A percentile compares a stretch with the other conserved stretches of the same genome.
These are phyloP conservation scores for Forsythia viridissima DNA, from an alignment of 257 asterid genomes.

Conservation along the genomic window DNA sequence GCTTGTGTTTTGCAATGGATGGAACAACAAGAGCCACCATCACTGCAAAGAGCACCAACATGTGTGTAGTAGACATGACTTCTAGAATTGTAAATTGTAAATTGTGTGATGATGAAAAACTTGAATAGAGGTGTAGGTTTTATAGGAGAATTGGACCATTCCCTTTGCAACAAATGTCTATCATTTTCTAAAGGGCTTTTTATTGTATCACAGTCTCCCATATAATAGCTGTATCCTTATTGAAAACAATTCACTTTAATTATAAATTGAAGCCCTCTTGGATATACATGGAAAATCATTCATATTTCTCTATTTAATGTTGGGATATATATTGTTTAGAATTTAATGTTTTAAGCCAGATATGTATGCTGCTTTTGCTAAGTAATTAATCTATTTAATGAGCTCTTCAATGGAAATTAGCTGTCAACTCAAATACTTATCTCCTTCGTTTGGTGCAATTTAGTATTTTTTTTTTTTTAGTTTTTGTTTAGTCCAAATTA, in stretches of 20 bases:
- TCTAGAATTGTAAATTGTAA: not conserved
- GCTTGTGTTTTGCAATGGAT: not conserved
- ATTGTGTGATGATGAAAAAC: not conserved
- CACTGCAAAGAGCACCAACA: not conserved
- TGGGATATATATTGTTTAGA: not conserved
- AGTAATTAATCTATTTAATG: not conserved
- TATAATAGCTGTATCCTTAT: too few species aligned
- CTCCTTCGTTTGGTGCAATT: not conserved
- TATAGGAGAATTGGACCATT: not conserved
- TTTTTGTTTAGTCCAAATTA: too few species aligned
- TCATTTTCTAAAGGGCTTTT: not conserved
- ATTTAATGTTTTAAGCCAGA: not conserved
- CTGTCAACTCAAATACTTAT: not conserved
- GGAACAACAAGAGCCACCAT: not conserved
- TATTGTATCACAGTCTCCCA: not conserved
- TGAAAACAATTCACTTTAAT: too few species aligned
- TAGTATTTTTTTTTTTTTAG: too few species aligned
- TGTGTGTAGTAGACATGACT: not conserved
- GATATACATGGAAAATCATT: too few species aligned
- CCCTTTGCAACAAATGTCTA: not conserved
- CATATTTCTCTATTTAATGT: not conserved
- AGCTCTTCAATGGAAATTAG: not conserved
- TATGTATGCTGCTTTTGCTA: too few species aligned
- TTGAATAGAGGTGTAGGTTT: not conserved
- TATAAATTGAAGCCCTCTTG: not conserved